Base-by-base conservation (phyloP, 108 stramenopile genomes). In the Skeletonema costatum region DNA sequence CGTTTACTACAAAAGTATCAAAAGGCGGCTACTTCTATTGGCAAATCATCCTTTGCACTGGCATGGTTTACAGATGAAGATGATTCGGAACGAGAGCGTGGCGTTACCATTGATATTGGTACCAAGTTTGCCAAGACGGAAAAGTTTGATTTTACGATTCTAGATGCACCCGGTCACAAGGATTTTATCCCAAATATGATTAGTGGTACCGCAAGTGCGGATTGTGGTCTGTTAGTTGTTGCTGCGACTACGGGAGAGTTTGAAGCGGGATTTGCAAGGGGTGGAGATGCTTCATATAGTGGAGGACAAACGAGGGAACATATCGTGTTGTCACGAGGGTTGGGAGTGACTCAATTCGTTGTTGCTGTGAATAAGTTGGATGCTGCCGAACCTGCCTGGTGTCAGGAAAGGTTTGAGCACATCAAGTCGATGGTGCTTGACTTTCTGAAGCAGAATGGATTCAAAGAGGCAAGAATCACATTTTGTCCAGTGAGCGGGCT, bases 361-460 rank as follows among this genome's bases (percentile, higher is more conserved):
- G 91, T 95, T 64, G 92, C 91, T 30, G 84, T 95, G 61, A 95
- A 95, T 76, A 95, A 95, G 76, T 90, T 95, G 82, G 94, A 95
- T 76, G 86, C 78, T 5, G 75, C 81, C n/a, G 80, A 80, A 35
- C 81, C 81, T n/a, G 46, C 84, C 60, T 93, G 91, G 90, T 72
- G 74, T 48, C 38, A 87, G 48, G 81, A 21, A 17, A 82, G 91
- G 10, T 93, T 86, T 82, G 75, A 92, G 17, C 66, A 81, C 13
- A 87, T 92, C 64, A 74, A 75, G 41, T 66, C 60, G 25, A 32
- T 46, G 19, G 73, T 91, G 66, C 61, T 61, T 36, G 62, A 64
- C 17, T 93, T 89, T 73, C 78, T 93, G 51, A 36, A 66, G 66
- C 61, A 56, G 41, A 70, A 66, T 60, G 87, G 87, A 35, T 90